Evolutionary conservation across 345 rosid species (phyloP).

Genomic region (Eucalyptus paniculata): DNA sequence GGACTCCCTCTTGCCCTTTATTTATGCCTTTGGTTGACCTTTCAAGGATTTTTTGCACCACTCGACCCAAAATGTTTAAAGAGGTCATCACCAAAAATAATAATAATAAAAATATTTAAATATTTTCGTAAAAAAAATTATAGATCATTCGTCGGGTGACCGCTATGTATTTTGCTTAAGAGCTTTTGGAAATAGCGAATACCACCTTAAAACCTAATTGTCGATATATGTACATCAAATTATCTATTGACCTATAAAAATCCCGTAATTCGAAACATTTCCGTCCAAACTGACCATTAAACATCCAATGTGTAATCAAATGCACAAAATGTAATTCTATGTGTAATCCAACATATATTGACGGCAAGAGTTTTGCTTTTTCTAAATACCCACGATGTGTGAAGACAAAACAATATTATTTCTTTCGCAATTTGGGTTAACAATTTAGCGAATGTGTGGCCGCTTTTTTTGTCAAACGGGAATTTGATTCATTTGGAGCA

Average conservation of each 20-base stretch:
- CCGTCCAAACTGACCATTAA: rapidly evolving
- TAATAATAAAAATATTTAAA: not conserved
- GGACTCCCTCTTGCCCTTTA: not conserved
- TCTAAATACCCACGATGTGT: rapidly evolving
- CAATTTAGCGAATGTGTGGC: rapidly evolving
- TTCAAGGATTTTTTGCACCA: not conserved
- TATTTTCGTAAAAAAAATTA: not conserved
- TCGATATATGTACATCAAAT: rapidly evolving
- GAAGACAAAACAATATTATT: not conserved
- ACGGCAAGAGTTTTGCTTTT: rapidly evolving
- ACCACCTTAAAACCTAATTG: rapidly evolving
- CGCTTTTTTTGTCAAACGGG: rapidly evolving
- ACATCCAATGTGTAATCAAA: not conserved
- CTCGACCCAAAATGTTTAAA: not conserved
- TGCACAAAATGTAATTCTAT: not conserved
- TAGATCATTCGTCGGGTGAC: rapidly evolving
- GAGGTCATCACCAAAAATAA: not conserved
- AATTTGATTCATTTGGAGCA: not conserved
- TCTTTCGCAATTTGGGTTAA: not conserved
- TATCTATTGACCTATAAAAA: rapidly evolving
- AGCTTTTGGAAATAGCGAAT: not conserved
- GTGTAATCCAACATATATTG: not conserved
- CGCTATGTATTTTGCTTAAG: not conserved
- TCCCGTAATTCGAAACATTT: rapidly evolving
- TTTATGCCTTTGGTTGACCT: not conserved